Percentiles rank a stretch among this genome's conserved stretches.
Conservation (phyloP, 2,329 filamentous ascomycete species). For the Talaromyces sp. region DNA sequence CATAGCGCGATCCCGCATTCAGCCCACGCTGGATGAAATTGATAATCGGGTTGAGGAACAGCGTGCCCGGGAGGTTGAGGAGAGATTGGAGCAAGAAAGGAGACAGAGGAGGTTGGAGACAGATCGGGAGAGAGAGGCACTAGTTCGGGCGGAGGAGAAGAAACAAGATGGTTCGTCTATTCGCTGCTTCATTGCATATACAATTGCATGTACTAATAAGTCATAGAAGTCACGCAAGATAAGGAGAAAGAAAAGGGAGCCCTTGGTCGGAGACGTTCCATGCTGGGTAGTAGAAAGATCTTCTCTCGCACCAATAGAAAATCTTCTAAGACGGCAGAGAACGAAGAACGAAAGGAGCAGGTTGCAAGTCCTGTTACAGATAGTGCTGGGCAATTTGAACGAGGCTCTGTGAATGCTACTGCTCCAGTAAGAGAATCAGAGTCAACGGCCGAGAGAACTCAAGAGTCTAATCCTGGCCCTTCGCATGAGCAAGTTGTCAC, state of each 20-base stretch:
- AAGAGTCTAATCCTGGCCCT: background rate
- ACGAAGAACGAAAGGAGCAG: background rate
- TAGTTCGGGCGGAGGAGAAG: constrained; percentile 32
- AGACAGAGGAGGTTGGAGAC: constrained; percentile 56
- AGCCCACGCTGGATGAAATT: constrained; percentile 82
- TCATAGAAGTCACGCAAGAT: background rate
- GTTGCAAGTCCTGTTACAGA: background rate
- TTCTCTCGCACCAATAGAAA: constrained; percentile 7
- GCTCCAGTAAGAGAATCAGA: background rate
- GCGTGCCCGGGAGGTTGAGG: constrained; percentile 62
- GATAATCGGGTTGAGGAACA: constrained; percentile 72
- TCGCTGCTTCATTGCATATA: constrained; percentile 3
- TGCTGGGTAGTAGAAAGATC: background rate
- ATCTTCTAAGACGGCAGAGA: background rate
- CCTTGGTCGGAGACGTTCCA: constrained; percentile 8
- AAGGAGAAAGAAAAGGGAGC: background rate
- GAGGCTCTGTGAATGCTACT: background rate
- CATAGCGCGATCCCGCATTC: constrained; percentile 71
- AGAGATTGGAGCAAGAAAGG: constrained; percentile 62
- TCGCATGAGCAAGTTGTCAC: background rate
- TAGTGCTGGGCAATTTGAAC: background rate
- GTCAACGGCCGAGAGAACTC: background rate
- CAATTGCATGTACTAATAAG: background rate
- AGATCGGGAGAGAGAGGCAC: constrained; percentile 38
- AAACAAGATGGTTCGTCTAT: constrained; percentile 25